These are phyloP conservation scores for Agaricus subrufescens DNA, from an alignment of 768 basidiomycete genomes.

Conservation along the genomic window DNA sequence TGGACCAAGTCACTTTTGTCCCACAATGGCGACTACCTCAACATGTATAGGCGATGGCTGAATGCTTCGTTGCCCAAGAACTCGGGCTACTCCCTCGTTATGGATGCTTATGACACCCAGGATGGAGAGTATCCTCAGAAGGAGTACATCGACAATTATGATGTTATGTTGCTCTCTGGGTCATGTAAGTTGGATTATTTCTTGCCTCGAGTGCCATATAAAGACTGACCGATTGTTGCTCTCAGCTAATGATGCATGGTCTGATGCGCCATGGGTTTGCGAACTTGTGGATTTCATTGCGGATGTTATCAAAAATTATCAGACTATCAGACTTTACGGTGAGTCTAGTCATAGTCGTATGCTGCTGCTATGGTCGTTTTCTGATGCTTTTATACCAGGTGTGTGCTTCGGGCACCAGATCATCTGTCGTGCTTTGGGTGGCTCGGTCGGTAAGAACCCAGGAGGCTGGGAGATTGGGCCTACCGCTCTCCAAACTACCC, in stretches of 20 bases:
- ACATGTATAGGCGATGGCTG: constrained; percentile 47
- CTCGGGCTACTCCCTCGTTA: constrained; percentile 44
- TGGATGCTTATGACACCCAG: constrained; percentile 58
- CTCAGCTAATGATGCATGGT: constrained; percentile 70
- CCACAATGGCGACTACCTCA: constrained; percentile 37
- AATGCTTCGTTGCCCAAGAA: constrained; percentile 18
- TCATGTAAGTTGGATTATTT: constrained; percentile 45
- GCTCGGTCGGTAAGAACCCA: constrained; percentile 56
- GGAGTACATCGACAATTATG: constrained; percentile 48
- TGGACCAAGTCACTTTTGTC: constrained; percentile 39
- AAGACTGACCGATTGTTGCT: background rate
- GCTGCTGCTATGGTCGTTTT: background rate
- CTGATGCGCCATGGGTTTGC: constrained; percentile 72
- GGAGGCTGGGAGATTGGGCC: constrained; percentile 79
- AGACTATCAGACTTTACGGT: constrained; percentile 42
- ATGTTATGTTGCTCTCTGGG: constrained; percentile 76
- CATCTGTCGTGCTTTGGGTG: constrained; percentile 71
- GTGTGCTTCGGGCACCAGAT: constrained; percentile 90
- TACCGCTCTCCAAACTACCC: constrained; percentile 50
- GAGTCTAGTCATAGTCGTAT: constrained; percentile 3
- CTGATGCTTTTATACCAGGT: constrained; percentile 32
- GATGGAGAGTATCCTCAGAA: constrained; percentile 51
- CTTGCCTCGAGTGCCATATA: background rate
- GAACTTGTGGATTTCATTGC: constrained; percentile 54
- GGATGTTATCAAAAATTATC: too few species aligned